phyloP scores from a whole-genome alignment of 495 filamentous ascomycete genomes.

The Daldinia bambusicola region DNA sequence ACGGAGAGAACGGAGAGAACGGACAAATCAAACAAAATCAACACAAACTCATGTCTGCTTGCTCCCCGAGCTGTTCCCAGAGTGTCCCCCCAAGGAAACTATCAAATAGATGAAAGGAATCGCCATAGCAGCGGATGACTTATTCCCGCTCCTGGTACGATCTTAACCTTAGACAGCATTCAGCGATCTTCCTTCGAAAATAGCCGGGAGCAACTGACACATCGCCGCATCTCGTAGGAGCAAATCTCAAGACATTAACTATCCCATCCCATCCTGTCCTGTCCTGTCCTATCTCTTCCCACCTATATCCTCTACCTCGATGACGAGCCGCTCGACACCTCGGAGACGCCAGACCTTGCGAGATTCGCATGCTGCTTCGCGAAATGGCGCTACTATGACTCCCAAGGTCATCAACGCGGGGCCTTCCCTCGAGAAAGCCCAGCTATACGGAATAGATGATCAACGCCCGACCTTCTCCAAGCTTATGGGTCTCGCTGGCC shows the following conservation, averaged over 20 bases:
- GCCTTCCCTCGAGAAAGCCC: conserved; percentile 65
- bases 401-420: conserved; percentile 63
- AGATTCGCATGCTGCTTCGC: conserved; percentile 48
- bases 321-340: conserved; percentile 50
- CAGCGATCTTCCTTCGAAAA: conserved; percentile 17
- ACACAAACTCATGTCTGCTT: conserved; percentile 25
- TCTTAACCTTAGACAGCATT: background rate
- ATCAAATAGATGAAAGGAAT: conserved; percentile 36
- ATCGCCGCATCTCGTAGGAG: conserved; percentile 23
- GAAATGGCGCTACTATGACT: conserved; percentile 42
- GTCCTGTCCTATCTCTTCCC: conserved; percentile 6
- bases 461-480: conserved; percentile 63
- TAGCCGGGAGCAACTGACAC: conserved; percentile 36
- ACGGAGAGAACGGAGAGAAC: conserved; percentile 4
- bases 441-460: conserved; percentile 66
- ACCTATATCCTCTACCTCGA: conserved; percentile 30
- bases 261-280: conserved; percentile 11
- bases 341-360: conserved; percentile 49
- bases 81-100: conserved; percentile 10
- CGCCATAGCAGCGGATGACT: conserved; percentile 35
- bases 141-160: conserved; percentile 37
- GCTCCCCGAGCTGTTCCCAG: background rate
- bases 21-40: conserved; percentile 3
- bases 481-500: conserved; percentile 63
- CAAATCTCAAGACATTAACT: conserved; percentile 20